Conservation (phyloP, 768 basidiomycete genomes). For the Suillus tomentosus region DNA sequence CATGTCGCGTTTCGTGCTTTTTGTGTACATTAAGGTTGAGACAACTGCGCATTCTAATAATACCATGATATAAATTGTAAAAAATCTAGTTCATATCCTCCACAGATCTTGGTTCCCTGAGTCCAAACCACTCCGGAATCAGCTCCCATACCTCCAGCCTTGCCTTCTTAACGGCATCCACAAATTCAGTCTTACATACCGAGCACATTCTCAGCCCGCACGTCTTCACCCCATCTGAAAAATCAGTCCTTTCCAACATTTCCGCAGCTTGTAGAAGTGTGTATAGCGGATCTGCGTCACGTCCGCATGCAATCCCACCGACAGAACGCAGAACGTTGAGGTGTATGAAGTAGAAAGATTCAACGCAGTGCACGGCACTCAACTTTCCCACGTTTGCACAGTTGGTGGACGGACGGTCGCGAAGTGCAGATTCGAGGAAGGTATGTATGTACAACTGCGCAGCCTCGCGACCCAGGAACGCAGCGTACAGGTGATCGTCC, state of each 20-base stretch:
- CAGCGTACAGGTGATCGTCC: conserved; percentile 41
- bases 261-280: conserved; percentile 68
- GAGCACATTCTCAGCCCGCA: conserved; percentile 58
- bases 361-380: conserved; percentile 46
- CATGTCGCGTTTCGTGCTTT: conserved; percentile 3
- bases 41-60: not conserved
- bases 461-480: conserved; percentile 64
- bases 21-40: not conserved
- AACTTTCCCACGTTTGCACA: conserved; percentile 47
- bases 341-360: conserved; percentile 77
- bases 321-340: conserved; percentile 71
- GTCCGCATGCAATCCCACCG: conserved; percentile 68
- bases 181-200: conserved; percentile 52
- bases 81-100: not conserved
- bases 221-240: conserved; percentile 58
- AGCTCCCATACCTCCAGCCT: conserved; percentile 62
- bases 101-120: conserved; percentile 25
- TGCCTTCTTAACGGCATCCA: conserved; percentile 41
- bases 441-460: conserved; percentile 62
- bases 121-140: conserved; percentile 67
- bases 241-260: conserved; percentile 73
- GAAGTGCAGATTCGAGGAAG: conserved; percentile 61
- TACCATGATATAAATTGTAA: not conserved
- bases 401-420: conserved; percentile 48
- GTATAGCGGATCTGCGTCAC: conserved; percentile 74